Percentiles rank a stretch among this genome's conserved stretches.
Evolutionary conservation across 805 yeast species (phyloP).

Genomic region (Lipomyces orientalis): DNA sequence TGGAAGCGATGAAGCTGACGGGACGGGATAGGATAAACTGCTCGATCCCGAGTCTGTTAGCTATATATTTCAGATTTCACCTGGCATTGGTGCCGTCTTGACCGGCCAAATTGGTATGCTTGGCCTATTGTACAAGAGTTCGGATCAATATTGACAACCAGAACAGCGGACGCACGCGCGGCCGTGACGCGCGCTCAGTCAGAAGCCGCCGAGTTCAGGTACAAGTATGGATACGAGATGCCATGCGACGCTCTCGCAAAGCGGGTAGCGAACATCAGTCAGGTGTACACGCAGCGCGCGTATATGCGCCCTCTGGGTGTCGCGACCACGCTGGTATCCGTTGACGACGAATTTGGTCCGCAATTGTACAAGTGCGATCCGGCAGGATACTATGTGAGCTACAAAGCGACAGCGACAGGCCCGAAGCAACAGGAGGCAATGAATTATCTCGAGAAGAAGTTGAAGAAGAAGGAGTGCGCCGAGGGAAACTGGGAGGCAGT

Average conservation of each 20-base stretch:
- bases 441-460: slow-evolving; percentile 86
- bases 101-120: slow-evolving; percentile 74
- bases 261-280: slow-evolving; percentile 94
- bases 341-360: slow-evolving; percentile 91
- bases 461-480: slow-evolving; percentile 71
- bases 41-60: slow-evolving; percentile 87
- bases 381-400: slow-evolving; percentile 92
- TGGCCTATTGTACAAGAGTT: background rate
- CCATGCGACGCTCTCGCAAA: slow-evolving; percentile 75
- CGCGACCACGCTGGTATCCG: slow-evolving; percentile 82
- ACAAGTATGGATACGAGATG: slow-evolving; percentile 95
- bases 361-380: slow-evolving; percentile 92
- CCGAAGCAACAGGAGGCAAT: slow-evolving; percentile 97
- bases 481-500: slow-evolving; percentile 87
- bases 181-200: slow-evolving; percentile 87
- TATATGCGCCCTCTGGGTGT: slow-evolving; percentile 99
- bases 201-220: slow-evolving; percentile 95
- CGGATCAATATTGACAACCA: background rate
- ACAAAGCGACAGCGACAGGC: slow-evolving; percentile 91
- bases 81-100: slow-evolving; percentile 83
- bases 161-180: slow-evolving; percentile 84
- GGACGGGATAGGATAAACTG: slow-evolving; percentile 64
- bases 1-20: background rate
- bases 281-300: slow-evolving; percentile 95
- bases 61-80: slow-evolving; percentile 82